A percentile compares a stretch with the other conserved stretches of the same genome.
Evolutionary conservation across 1,284 basidiomycete genomes (phyloP).

Genomic region (Pseudomicrostroma phylloplanum): DNA sequence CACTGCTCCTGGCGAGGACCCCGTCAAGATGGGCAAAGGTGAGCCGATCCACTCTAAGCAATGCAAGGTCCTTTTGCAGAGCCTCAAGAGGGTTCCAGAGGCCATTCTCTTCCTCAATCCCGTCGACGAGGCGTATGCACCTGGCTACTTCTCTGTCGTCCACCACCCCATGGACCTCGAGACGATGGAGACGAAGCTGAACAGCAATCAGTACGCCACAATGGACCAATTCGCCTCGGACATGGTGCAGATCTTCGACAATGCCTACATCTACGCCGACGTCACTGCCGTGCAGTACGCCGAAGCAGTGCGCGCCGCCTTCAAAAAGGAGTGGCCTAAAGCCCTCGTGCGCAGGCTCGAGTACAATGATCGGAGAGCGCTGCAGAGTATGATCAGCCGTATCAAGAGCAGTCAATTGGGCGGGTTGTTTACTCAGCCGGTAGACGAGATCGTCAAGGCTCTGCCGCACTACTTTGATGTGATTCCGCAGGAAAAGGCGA

Average conservation of each 20-base stretch:
- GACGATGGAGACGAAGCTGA: constrained; percentile 64
- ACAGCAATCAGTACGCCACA: constrained; percentile 28
- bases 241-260: constrained; percentile 74
- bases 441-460: constrained; percentile 60
- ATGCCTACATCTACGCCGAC: constrained; percentile 55
- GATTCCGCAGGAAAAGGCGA: constrained; percentile 73
- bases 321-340: constrained; percentile 73
- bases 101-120: constrained; percentile 72
- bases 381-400: constrained; percentile 67
- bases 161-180: constrained; percentile 75
- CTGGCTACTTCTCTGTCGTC: constrained; percentile 65
- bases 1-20: constrained; percentile 19
- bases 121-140: constrained; percentile 63
- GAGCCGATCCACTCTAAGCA: constrained; percentile 55
- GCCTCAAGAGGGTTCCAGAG: constrained; percentile 64
- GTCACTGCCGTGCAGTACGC: constrained; percentile 71
- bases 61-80: constrained; percentile 66
- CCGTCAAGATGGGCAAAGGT: constrained; percentile 25
- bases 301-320: constrained; percentile 66
- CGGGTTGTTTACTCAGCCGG: constrained; percentile 60
- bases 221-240: constrained; percentile 66
- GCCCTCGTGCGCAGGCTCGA: constrained; percentile 67
- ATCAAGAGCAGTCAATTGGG: constrained; percentile 31
- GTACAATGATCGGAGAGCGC: constrained; percentile 71
- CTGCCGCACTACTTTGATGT: constrained; percentile 78